These are phyloP conservation scores for Penicillium atrosanguineum DNA, from an alignment of 495 filamentous ascomycete species.

Conservation along the genomic window DNA sequence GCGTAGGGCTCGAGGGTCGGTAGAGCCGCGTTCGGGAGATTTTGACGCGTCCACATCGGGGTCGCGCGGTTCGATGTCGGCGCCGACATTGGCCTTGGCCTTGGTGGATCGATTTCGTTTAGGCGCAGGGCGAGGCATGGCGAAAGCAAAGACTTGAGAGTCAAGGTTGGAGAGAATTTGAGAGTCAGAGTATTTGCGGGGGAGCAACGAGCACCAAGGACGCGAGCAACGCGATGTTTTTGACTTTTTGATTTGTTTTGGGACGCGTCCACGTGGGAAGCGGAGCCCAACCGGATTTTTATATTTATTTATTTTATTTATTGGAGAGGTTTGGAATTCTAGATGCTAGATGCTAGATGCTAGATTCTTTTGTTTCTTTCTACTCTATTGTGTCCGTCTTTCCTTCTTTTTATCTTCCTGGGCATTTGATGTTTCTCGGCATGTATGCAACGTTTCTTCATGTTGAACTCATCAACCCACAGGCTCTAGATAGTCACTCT, in stretches of 20 bases:
- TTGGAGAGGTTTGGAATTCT: too few species aligned
- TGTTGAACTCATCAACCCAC: too few species aligned
- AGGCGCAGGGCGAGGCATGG: conserved; percentile 44
- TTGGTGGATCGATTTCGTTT: conserved; percentile 34
- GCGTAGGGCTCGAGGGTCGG: conserved; percentile 22
- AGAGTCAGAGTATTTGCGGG: conserved; percentile 1
- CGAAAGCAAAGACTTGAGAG: neutral
- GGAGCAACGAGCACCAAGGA: too few species aligned
- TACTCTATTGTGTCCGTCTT: too few species aligned
- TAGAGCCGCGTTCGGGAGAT: conserved; percentile 17
- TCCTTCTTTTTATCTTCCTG: too few species aligned
- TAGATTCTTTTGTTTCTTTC: too few species aligned
- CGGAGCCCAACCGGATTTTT: conserved; percentile 64
- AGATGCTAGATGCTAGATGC: conserved; percentile 10
- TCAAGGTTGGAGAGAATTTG: neutral
- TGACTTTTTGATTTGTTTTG: conserved; percentile 19
- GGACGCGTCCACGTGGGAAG: conserved; percentile 22
- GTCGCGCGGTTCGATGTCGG: conserved; percentile 3
- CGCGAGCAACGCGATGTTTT: neutral
- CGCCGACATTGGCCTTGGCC: neutral
- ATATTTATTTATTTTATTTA: too few species aligned
- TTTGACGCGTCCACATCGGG: conserved; percentile 9
- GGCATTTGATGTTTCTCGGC: too few species aligned
- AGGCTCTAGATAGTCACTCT: too few species aligned
- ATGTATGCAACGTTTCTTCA: too few species aligned